Evolutionary conservation across 2,329 filamentous ascomycete species (phyloP).

Genomic region (Didymella sp.): DNA sequence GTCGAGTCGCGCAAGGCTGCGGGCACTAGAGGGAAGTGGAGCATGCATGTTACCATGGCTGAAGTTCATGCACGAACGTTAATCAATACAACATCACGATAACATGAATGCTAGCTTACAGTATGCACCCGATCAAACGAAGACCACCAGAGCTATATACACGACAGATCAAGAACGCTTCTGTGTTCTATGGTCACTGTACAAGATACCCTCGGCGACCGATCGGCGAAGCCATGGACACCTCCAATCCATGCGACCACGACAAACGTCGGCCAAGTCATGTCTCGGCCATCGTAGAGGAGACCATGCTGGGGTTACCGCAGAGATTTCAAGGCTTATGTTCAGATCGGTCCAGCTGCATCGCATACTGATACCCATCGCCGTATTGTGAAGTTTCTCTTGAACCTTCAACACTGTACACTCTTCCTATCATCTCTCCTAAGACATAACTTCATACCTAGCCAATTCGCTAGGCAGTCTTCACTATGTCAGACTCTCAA

Average conservation of each 20-base stretch:
- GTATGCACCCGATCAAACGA: neutral
- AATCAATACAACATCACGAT: neutral
- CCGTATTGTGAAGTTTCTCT: too few species aligned
- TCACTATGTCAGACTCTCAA: slow-evolving; percentile 5
- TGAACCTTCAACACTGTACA: too few species aligned
- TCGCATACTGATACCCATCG: neutral
- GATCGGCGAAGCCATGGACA: slow-evolving; percentile 13
- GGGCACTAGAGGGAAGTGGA: neutral
- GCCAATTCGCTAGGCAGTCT: too few species aligned
- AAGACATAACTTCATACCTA: too few species aligned
- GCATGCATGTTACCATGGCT: neutral
- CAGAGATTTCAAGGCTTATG: neutral
- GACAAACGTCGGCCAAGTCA: slow-evolving; percentile 2
- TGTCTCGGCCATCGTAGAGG: neutral
- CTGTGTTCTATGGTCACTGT: too few species aligned
- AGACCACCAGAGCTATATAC: neutral
- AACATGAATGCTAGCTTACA: neutral
- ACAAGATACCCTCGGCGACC: slow-evolving; percentile 12
- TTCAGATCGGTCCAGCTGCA: neutral
- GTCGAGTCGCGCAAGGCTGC: neutral
- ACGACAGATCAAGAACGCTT: too few species aligned
- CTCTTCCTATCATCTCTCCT: too few species aligned
- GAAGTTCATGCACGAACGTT: neutral
- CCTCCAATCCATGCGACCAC: neutral
- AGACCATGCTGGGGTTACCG: neutral